Evolutionary conservation across 768 basidiomycete genomes (phyloP), one percentile per base, ranked within the genome.

Genomic region (Tephrocybe rancida): DNA sequence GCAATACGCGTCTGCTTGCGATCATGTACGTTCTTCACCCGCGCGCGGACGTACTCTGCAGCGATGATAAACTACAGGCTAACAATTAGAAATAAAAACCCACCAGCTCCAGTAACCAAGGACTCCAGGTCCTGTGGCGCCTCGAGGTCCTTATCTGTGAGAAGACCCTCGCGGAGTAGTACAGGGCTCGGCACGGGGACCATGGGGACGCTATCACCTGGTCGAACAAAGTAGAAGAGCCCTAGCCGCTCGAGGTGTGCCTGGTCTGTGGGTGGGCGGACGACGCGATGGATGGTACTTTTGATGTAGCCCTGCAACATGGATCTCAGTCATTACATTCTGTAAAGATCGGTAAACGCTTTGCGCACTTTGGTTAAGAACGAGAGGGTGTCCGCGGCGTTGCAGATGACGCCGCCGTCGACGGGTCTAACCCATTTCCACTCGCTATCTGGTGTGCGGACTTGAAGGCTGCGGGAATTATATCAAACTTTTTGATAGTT

Each of bases 261-360:
- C 55, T 82, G 81, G 54, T 80, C 79, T 0, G 63, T 56, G 5
- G 79, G 80, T 0, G 80, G 81, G 25, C 74, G 75, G 7, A 76
- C 67, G 5, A 83, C 80, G 6, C 78, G 72, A 52, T 82, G 79
- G 37, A 80, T 68, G 1, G 78, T 76, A 43, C 71, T 75, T 56
- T 75, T 77, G 63, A 80, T 74, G 58, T 70, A 80, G 9, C 78
- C 78, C 34, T 68, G 11, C 1, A 24, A 77, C 78, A 29, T 68
- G 13, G 5, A 18, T 18, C 21, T 8, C 13, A 21, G 9, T 44
- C 22, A n/a, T 9, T 5, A 14, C 25, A 3, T 9, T 26, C 22
- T 22, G 8, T 42, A 29, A 26, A 30, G 6, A 3, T 18, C 26
- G 2, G 19, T 22, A 6, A 39, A n/a, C 2, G 3, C n/a, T 9